Base-by-base conservation (phyloP, 1,139 yeast species). In the Debaryomyces robertsiae region DNA sequence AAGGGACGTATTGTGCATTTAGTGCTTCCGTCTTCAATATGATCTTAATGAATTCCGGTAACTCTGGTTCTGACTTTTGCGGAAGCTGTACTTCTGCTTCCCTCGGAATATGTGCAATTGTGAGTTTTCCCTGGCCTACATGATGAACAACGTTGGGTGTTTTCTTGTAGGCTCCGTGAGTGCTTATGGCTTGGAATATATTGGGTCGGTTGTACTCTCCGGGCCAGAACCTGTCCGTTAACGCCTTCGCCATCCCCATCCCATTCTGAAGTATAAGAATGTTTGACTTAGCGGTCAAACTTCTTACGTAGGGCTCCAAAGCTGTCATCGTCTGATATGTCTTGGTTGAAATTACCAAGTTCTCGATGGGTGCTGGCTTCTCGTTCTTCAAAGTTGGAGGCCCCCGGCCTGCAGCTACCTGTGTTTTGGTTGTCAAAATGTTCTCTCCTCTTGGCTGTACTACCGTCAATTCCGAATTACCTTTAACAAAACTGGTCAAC, bases 231-330 rank as follows among this genome's bases (percentile, higher is more conserved):
- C 58, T 51, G 1, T 67, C 61, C 11, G 70, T 67, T 27, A 89
- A 57, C 32, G 71, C 69, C 11, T 83, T 84, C 3, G 77, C 65
- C 32, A 80, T 71, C 1, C 95, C 95, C 73, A 82, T 70, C 3
- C 94, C 95, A 54, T 87, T 86, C 51, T 90, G 95, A 4, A 90
- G 54, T n/a, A 91, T 61, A 32, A 90, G 51, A 3, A 90, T 60
- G 42, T 78, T 81, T 1, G 91, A 74, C 3, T 62, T 48, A 4
- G 63, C 48, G 15, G 59, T 49, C 32, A 81, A 67, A 32, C 68
- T 61, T 2, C 66, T 65, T 19, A 67, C 49, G 46, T 79, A 73
- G 22, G 72, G 72, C 29, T 55, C 49, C 15, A 86, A 47, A 1
- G 85, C 85, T 3, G 54, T 44, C 11, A 61, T 62, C 0, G 80